Conservation (phyloP, 139 green algal genomes). For the Penium margaritaceum region DNA sequence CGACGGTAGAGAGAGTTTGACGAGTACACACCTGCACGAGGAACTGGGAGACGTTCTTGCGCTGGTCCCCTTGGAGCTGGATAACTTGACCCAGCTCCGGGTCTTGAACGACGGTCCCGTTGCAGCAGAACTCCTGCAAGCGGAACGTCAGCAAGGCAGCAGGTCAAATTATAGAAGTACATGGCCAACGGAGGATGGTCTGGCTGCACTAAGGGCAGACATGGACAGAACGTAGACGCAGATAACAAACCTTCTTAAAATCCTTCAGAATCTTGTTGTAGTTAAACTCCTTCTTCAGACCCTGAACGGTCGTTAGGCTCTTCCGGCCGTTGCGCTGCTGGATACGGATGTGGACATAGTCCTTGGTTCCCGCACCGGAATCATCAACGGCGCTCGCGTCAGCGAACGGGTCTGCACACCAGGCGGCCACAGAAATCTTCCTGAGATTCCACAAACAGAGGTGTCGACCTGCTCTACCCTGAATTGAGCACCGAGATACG, state of each 20-base stretch:
- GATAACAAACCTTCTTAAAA: slow-evolving; percentile 98
- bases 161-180: no score
- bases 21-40: no score
- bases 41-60: slow-evolving; percentile 95
- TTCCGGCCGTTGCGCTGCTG: slow-evolving; percentile 97
- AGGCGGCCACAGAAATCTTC: not conserved
- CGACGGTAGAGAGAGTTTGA: no score
- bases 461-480: not conserved
- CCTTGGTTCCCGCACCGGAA: slow-evolving; percentile 28
- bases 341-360: slow-evolving; percentile 69
- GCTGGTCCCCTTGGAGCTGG: slow-evolving; percentile 97
- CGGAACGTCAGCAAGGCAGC: not conserved
- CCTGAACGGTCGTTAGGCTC: slow-evolving; percentile 88
- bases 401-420: slow-evolving; percentile 49
- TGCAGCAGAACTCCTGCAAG: slow-evolving; percentile 88
- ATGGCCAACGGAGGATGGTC: no score
- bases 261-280: slow-evolving; percentile 98
- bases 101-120: slow-evolving; percentile 95
- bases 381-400: slow-evolving; percentile 39
- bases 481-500: not conserved
- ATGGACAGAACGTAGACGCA: no score
- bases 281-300: slow-evolving; percentile 74
- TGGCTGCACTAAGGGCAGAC: no score
- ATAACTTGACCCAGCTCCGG: slow-evolving; percentile 78
- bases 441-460: not conserved